Conservation (phyloP, 768 basidiomycete genomes). For the Termitomyces sp. region DNA sequence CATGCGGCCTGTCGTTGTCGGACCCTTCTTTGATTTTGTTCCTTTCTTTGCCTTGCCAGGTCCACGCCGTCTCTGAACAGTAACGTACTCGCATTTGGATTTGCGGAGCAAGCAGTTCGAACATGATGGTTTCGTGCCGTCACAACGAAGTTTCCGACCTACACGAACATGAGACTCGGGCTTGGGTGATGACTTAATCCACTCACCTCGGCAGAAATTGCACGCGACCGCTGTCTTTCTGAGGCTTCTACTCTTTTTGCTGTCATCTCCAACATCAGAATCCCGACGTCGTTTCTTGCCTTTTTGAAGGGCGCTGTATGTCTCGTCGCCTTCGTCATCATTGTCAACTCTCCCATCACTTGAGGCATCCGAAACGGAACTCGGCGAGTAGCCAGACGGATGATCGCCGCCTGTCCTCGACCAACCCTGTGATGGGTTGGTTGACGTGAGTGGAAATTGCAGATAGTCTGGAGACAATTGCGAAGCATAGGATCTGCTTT, state of each 20-base stretch:
- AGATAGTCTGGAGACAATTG: constrained; percentile 5
- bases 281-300: constrained; percentile 29
- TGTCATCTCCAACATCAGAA: constrained; percentile 23
- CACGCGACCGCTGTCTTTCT: constrained; percentile 67
- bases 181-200: neutral
- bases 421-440: constrained; percentile 13
- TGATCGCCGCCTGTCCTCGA: constrained; percentile 12
- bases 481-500: neutral
- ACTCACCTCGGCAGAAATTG: constrained; percentile 71
- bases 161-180: neutral
- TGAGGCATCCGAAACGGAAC: constrained; percentile 18
- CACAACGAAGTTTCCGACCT: constrained; percentile 78
- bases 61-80: constrained; percentile 55
- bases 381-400: constrained; percentile 17
- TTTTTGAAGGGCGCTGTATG: constrained; percentile 18
- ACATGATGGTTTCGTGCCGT: constrained; percentile 62
- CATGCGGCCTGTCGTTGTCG: constrained; percentile 15
- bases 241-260: constrained; percentile 26
- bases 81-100: constrained; percentile 51
- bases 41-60: constrained; percentile 75
- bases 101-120: constrained; percentile 57
- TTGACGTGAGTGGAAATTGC: constrained; percentile 12
- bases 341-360: constrained; percentile 22
- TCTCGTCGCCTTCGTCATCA: constrained; percentile 23
- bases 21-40: constrained; percentile 39